Conservation (phyloP, 1,284 basidiomycete species). For the Papiliotrema laurentii region DNA sequence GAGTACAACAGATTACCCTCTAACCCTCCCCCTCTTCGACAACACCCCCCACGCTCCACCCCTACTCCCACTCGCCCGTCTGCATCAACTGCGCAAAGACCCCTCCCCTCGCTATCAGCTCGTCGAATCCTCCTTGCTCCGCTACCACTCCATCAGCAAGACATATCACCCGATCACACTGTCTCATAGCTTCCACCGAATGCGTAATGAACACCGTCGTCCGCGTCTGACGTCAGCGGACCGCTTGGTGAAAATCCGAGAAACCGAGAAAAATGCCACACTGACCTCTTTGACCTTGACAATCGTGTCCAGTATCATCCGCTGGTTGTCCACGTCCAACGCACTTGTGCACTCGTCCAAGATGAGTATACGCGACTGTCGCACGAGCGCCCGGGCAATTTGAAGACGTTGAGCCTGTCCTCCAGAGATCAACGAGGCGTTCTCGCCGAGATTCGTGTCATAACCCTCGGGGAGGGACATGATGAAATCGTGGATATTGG, state of each 20-base stretch:
- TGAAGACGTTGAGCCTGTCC: constrained; percentile 91
- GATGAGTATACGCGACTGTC: constrained; percentile 68
- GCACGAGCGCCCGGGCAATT: constrained; percentile 83
- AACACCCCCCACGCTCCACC: neutral
- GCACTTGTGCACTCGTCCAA: constrained; percentile 93
- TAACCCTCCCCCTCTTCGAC: neutral
- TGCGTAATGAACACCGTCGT: constrained; percentile 93
- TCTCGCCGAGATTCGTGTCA: constrained; percentile 81
- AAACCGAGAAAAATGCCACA: constrained; percentile 1
- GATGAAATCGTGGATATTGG: constrained; percentile 85
- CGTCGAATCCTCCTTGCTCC: constrained; percentile 73
- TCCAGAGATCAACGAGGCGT: constrained; percentile 80
- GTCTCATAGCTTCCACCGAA: constrained; percentile 82
- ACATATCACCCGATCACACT: constrained; percentile 85
- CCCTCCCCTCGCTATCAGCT: constrained; percentile 64
- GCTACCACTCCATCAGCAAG: constrained; percentile 69
- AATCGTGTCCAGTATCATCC: constrained; percentile 73
- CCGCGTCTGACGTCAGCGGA: constrained; percentile 44
- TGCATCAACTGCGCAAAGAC: constrained; percentile 75
- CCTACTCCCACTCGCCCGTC: constrained; percentile 74
- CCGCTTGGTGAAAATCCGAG: neutral
- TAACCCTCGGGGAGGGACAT: constrained; percentile 73
- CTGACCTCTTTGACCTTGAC: constrained; percentile 56
- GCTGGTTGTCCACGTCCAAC: constrained; percentile 76
- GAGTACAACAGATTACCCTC: neutral